Base-by-base conservation (phyloP, 1,139 yeast species). In the Candida smagusa region DNA sequence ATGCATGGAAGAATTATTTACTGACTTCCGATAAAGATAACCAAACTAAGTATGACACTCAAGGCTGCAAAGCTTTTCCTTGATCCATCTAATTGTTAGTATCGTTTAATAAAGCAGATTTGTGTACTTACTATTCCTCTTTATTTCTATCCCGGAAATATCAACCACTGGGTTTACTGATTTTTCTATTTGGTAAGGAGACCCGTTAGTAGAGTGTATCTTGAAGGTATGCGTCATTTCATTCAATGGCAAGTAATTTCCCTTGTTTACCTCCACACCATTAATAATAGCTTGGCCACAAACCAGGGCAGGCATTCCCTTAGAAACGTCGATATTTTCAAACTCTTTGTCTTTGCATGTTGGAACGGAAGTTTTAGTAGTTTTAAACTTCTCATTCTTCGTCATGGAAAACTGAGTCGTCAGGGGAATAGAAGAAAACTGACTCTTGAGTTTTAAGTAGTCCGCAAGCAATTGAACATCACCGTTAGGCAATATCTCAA, bases 401-500 rank as follows among this genome's bases (percentile, higher is more conserved):
- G 45, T 50, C 64, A 63, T 61, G 8, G 63, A 41, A 12, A 11
- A 27, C 9, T 9, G 13, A 9, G 12, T 12, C 9, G 9, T 12
- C 12, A 27, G 53, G 2, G 63, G 58, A 7, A 62, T 48, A 4
- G 13, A 12, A n/a, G 65, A 58, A 41, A 73, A 74, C 48, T 75
- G 80, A 1, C 56, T 45, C 48, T 75, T 77, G 39, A 84, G 68
- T 16, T 68, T 58, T 13, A 68, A 55, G 49, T 70, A 84, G 54
- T 84, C 94, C 3, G 67, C 56, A 34, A 79, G 58, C 2, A 84
- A 39, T 28, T 65, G 64, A 2, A 74, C 80, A 51, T 79, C 72
- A 0, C 90, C 92, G 34, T 72, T 65, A 41, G 74, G 74, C 36
- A 60, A 54, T 11, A 84, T 59, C 38, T 77, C 75, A 2, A 92